Evolutionary conservation across 805 yeast species (phyloP).

Genomic region (Tetrapisispora taiwanensis): DNA sequence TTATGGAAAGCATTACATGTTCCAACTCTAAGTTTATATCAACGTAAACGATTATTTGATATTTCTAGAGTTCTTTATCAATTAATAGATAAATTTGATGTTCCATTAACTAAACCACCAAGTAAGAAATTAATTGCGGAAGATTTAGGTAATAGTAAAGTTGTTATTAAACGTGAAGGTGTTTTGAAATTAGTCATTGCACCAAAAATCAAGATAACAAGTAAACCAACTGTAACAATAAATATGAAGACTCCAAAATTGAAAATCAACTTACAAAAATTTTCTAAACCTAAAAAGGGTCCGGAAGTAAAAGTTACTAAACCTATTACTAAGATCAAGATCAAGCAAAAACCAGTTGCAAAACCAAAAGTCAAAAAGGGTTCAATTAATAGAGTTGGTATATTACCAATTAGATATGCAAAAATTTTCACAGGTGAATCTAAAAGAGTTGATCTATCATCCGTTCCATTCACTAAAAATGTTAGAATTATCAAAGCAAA

Average conservation of each 20-base stretch:
- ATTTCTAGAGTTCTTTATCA: constrained; percentile 56
- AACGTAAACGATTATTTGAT: constrained; percentile 54
- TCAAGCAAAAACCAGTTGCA: neutral
- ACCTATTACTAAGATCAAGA: neutral
- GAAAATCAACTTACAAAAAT: constrained; percentile 8
- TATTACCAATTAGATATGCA: constrained; percentile 34
- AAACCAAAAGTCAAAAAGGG: constrained; percentile 9
- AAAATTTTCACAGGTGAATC: constrained; percentile 28
- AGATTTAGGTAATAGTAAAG: constrained; percentile 39
- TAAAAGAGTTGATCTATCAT: constrained; percentile 33
- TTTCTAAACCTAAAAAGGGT: neutral
- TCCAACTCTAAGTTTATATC: constrained; percentile 46
- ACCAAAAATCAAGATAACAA: constrained; percentile 12
- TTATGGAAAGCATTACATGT: constrained; percentile 66
- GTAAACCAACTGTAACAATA: constrained; percentile 2
- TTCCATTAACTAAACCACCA: constrained; percentile 56
- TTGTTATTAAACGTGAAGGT: constrained; percentile 52
- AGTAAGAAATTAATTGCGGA: constrained; percentile 57
- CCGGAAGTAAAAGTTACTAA: neutral
- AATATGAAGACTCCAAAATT: constrained; percentile 6
- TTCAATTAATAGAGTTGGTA: constrained; percentile 19
- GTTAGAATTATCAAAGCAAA: constrained; percentile 24
- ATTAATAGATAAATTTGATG: constrained; percentile 50
- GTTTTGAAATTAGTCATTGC: constrained; percentile 22
- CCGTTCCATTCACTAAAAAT: constrained; percentile 32